Base-by-base conservation (phyloP, 139 green algal genomes). In the Tetratostichococcus sp. region DNA sequence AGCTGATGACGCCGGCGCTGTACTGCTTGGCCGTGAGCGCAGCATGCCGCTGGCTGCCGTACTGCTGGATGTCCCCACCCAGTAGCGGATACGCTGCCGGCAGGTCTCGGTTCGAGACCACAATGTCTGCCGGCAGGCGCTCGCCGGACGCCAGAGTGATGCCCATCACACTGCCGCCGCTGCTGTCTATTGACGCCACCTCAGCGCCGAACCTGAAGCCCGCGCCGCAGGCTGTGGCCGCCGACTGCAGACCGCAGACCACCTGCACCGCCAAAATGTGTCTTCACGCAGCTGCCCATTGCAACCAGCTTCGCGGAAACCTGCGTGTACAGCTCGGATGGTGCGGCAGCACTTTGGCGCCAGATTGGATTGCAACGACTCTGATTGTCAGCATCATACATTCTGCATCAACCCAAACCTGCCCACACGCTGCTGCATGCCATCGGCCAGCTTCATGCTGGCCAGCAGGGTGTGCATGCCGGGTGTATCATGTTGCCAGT, bases 1-100 rank as follows among this genome's bases (percentile, higher is more conserved):
- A 97, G 11, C 83, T 78, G 30, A 97, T 91, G 6, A 97, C 87
- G 58, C 85, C 86, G 6, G 81, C 85, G 77, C 85, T 92, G 84
- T 91, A 97, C 21, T 92, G 71, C 28, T 80, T 70, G 23, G 50
- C 32, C 0, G 72, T 68, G 35, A 91, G 68, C 34, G 43, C 32
- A 28, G 72, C 66, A 28, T 71, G 69, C 78, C 72, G 39, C 62
- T 65, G 26, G 4, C 30, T 67, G 0, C 43, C 72, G 57, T 82
- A 76, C 21, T 58, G 69, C 6, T 3, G 31, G 35, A 4, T 35
- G 50, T 62, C 50, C 28, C n/a, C 19, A 43, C 57, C 35, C 35
- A 91, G 67, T 28, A 94, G 77, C 8, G 67, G 43, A 73, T 94
- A 94, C 0, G 78, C 76, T 19, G 85, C 70, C 1, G 87, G 79